Evolutionary conservation across 805 yeast species (phyloP).

Genomic region (Trichomonascus vanleenenianus): DNA sequence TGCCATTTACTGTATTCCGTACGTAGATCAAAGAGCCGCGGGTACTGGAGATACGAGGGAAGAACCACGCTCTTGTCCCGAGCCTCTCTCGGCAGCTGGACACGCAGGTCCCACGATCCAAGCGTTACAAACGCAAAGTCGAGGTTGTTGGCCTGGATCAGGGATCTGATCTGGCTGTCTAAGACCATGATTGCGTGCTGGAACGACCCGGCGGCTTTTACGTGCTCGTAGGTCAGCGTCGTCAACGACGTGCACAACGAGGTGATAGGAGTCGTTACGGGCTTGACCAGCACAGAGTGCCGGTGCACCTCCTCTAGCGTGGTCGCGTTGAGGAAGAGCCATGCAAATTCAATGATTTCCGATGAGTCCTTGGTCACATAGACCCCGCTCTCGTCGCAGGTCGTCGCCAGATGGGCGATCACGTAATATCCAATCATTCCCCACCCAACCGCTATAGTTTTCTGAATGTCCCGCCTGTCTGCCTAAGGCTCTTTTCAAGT

Average conservation of each 20-base stretch:
- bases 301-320: constrained; percentile 37
- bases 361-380: constrained; percentile 58
- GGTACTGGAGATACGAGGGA: constrained; percentile 69
- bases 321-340: constrained; percentile 52
- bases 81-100: constrained; percentile 74
- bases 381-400: constrained; percentile 56
- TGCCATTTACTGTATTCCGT: constrained; percentile 72
- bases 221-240: constrained; percentile 53
- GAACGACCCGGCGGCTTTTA: constrained; percentile 49
- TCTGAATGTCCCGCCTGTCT: too few species aligned
- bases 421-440: constrained; percentile 33
- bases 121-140: constrained; percentile 62
- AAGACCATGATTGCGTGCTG: constrained; percentile 54
- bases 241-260: constrained; percentile 34
- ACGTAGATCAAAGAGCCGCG: constrained; percentile 67
- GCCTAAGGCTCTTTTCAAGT: too few species aligned
- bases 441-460: too few species aligned
- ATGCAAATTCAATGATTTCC: constrained; percentile 60
- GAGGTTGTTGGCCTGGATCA: constrained; percentile 32
- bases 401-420: constrained; percentile 53
- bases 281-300: constrained; percentile 48
- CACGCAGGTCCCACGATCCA: constrained; percentile 64
- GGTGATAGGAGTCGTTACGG: constrained; percentile 59
- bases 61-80: constrained; percentile 63
- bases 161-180: constrained; percentile 37